A percentile compares a stretch with the other conserved stretches of the same genome.
phyloP scores from a whole-genome alignment of 108 stramenopile genomes.

The Skeletonema marinoi region DNA sequence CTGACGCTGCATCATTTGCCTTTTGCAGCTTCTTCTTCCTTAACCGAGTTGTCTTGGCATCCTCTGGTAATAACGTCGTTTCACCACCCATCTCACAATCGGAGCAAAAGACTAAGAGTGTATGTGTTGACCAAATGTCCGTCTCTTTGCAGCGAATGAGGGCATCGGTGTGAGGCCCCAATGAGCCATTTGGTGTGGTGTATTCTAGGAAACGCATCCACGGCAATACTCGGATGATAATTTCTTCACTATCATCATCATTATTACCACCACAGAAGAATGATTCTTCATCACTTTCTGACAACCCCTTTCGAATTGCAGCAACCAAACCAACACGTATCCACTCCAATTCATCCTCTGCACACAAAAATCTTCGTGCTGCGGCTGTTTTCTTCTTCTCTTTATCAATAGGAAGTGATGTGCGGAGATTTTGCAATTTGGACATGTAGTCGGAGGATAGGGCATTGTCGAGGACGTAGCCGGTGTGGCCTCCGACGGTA shows the following conservation, averaged over 20 bases:
- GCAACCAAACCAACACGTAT: neutral
- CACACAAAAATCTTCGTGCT: neutral
- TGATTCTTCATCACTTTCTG: neutral
- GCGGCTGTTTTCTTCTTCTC: neutral
- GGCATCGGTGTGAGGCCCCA: neutral
- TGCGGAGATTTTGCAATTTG: neutral
- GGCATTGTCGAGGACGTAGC: neutral
- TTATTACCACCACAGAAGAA: neutral
- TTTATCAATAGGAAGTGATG: neutral
- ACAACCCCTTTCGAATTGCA: neutral
- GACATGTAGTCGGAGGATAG: neutral
- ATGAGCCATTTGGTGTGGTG: neutral
- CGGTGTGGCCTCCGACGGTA: neutral
- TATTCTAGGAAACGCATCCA: neutral
- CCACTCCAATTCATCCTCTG: neutral
- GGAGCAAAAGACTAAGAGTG: neutral
- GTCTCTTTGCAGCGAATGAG: neutral
- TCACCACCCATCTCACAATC: neutral
- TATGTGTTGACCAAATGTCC: neutral
- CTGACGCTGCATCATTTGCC: neutral
- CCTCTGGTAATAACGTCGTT: neutral
- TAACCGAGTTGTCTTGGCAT: neutral
- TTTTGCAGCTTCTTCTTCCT: neutral
- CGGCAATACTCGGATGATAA: neutral
- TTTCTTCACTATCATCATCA: neutral